Percentiles rank a stretch among this genome's conserved stretches.
These are phyloP conservation scores for Talaromyces proteolyticus DNA, from an alignment of 495 filamentous ascomycete species.

Conservation along the genomic window DNA sequence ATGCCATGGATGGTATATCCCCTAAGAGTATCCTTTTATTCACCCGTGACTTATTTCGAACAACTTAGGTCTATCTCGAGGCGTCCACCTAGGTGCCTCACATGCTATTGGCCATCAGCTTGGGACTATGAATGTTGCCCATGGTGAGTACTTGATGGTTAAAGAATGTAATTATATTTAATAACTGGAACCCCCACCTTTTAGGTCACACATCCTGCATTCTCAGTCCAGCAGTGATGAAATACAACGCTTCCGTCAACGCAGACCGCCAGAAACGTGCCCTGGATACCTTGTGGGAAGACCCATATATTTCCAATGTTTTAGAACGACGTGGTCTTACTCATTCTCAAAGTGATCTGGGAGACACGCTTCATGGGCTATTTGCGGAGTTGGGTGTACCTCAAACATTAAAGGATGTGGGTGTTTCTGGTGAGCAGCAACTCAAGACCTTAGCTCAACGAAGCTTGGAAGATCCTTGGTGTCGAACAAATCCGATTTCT, in stretches of 20 bases:
- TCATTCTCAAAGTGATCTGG: neutral
- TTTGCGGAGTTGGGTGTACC: conserved; percentile 1
- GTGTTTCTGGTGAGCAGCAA: neutral
- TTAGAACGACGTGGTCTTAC: conserved; percentile 1
- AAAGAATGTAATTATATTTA: neutral
- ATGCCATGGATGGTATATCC: conserved; percentile 2
- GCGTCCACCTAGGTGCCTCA: conserved; percentile 1
- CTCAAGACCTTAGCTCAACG: neutral
- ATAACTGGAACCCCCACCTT: neutral
- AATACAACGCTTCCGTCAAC: conserved; percentile 3
- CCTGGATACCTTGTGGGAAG: conserved; percentile 1
- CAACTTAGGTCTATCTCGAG: conserved; percentile 2
- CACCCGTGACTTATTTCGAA: neutral
- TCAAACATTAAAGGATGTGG: conserved; percentile 2
- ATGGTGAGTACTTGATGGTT: neutral
- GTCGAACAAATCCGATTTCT: conserved; percentile 4
- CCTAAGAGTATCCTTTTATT: neutral
- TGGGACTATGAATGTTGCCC: conserved; percentile 4
- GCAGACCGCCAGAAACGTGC: conserved; percentile 3
- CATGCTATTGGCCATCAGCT: conserved; percentile 4
- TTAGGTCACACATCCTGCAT: conserved; percentile 3
- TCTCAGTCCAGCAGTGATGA: conserved; percentile 5
- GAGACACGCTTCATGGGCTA: conserved; percentile 1
- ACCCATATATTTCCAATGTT: conserved; percentile 1
- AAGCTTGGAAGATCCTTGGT: conserved; percentile 4